These are phyloP conservation scores for Teratosphaeria epicoccoides DNA, from an alignment of 2,329 filamentous ascomycete species.

Conservation along the genomic window DNA sequence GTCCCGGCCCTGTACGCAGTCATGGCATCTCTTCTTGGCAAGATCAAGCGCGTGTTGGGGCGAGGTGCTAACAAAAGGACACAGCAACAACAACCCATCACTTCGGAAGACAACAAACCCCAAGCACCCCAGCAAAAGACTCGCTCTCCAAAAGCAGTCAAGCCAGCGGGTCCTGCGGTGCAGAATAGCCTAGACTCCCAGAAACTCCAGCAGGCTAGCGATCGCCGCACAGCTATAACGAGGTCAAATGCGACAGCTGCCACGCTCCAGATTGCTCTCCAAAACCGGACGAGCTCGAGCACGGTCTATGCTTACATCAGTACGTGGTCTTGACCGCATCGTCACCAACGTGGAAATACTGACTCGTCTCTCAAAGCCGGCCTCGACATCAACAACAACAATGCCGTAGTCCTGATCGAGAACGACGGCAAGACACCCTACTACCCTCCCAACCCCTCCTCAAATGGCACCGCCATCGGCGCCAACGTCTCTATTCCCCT, in stretches of 20 bases:
- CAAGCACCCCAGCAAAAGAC: not conserved
- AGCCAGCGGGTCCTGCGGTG: not conserved
- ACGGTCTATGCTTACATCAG: constrained; percentile 42
- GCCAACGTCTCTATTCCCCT: constrained; percentile 36
- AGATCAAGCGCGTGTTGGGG: constrained; percentile 3
- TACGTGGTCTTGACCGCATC: constrained; percentile 4
- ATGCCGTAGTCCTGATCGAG: constrained; percentile 23
- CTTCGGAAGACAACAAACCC: not conserved
- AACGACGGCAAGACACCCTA: constrained; percentile 27
- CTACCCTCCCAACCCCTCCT: constrained; percentile 24
- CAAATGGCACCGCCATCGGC: constrained; percentile 26
- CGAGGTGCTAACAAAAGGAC: not conserved
- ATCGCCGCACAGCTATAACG: not conserved
- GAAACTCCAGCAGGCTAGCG: not conserved
- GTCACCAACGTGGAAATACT: not conserved
- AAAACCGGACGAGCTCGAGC: constrained; percentile 24
- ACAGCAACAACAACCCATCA: not conserved
- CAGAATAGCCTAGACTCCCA: not conserved
- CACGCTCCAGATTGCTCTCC: constrained; percentile 22
- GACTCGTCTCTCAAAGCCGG: constrained; percentile 17
- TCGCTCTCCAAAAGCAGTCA: not conserved
- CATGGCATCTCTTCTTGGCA: constrained; percentile 5
- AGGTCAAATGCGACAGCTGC: constrained; percentile 8
- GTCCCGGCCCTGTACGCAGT: not conserved
- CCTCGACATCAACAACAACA: constrained; percentile 25